phyloP scores from a whole-genome alignment of 768 basidiomycete species.

The Tricholoma saponaceum region DNA sequence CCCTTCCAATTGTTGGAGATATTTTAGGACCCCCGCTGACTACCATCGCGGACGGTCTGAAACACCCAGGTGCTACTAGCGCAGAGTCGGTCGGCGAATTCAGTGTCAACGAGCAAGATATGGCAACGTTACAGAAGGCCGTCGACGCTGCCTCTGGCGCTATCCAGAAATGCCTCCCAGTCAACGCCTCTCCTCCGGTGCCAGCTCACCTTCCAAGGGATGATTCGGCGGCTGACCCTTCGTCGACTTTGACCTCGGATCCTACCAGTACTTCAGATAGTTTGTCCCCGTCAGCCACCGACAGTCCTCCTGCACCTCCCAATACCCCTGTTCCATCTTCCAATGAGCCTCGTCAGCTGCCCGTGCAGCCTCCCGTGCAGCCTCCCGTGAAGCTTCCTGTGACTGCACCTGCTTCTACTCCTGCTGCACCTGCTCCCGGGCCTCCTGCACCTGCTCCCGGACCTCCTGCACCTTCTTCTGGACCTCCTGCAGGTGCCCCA shows the following conservation, averaged over 20 bases:
- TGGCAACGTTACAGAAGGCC: background rate
- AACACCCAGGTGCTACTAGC: too few relatives aligned
- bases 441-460: background rate
- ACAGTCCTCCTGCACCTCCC: background rate
- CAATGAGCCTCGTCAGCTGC: background rate
- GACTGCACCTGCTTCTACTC: background rate
- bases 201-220: background rate
- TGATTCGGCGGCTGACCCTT: background rate
- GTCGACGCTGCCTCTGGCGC: background rate
- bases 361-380: background rate
- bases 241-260: background rate
- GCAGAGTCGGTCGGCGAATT: background rate
- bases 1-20: background rate
- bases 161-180: background rate
- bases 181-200: background rate
- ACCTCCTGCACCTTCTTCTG: background rate
- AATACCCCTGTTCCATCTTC: background rate
- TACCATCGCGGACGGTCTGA: background rate
- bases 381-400: background rate
- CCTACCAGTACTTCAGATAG: conserved; percentile 1
- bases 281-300: background rate
- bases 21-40: background rate
- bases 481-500: background rate
- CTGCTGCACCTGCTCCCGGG: background rate
- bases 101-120: background rate